phyloP scores from a whole-genome alignment of 345 rosid genomes.

The Populus davidiana region DNA sequence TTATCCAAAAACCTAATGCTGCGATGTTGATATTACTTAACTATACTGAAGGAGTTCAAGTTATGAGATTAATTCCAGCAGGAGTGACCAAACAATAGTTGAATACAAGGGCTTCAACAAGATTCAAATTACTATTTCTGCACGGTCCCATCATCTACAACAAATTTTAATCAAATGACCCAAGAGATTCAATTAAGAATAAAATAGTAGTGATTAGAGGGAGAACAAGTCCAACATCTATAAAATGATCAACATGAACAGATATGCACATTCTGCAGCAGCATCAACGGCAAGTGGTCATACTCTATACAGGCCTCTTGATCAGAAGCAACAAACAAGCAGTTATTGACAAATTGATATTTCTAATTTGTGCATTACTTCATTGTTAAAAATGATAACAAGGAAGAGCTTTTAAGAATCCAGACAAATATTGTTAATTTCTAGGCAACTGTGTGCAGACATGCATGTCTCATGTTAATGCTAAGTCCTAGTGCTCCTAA shows the following conservation, averaged over 20 bases:
- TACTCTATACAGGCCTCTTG: too few relatives aligned
- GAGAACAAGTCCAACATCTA: not conserved
- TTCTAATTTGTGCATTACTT: too few relatives aligned
- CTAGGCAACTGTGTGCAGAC: too few relatives aligned
- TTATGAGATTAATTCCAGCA: not conserved
- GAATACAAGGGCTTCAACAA: not conserved
- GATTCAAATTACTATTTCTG: not conserved
- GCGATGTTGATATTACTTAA: not conserved
- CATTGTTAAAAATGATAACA: not conserved
- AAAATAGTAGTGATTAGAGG: not conserved
- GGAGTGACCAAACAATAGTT: not conserved
- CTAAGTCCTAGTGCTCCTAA: not conserved
- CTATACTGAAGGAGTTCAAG: not conserved
- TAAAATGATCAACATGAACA: not conserved
- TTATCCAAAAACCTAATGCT: not conserved
- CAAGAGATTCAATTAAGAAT: not conserved
- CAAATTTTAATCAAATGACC: not conserved
- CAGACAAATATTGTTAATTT: not conserved
- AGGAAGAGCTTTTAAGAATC: not conserved
- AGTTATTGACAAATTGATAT: too few relatives aligned
- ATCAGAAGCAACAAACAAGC: too few relatives aligned
- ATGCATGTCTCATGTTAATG: too few relatives aligned
- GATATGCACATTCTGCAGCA: not conserved
- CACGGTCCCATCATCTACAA: not conserved
- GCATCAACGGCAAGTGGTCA: not conserved